A percentile compares a stretch with the other conserved stretches of the same genome.
phyloP scores from a whole-genome alignment of 352 stramenopile species.

The Plasmopara halstedii region DNA sequence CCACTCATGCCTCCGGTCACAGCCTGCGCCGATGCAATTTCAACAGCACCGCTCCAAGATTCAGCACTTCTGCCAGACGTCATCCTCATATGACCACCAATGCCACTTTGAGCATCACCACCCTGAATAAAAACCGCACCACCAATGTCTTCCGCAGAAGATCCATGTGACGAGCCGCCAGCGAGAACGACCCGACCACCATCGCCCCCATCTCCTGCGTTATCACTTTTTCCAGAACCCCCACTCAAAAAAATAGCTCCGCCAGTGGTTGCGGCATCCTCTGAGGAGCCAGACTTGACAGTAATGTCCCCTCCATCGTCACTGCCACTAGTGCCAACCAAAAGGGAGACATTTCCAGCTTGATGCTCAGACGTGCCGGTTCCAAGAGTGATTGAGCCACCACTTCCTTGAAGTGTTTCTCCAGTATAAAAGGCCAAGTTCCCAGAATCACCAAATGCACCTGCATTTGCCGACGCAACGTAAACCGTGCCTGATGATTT shows the following conservation, averaged over 20 bases:
- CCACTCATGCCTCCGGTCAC: slow-evolving; percentile 52
- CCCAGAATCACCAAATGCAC: slow-evolving; percentile 37
- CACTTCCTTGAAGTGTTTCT: slow-evolving; percentile 21
- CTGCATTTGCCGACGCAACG: slow-evolving; percentile 29
- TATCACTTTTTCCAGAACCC: slow-evolving; percentile 53
- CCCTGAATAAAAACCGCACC: slow-evolving; percentile 42
- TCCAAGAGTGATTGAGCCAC: slow-evolving; percentile 34
- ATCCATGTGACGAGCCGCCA: slow-evolving; percentile 46
- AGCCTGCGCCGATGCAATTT: slow-evolving; percentile 43
- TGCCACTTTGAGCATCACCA: slow-evolving; percentile 40
- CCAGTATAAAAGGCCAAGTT: slow-evolving; percentile 30
- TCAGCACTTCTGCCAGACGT: slow-evolving; percentile 38
- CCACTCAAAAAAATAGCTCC: slow-evolving; percentile 38
- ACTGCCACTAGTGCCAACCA: slow-evolving; percentile 32
- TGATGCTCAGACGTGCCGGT: slow-evolving; percentile 35
- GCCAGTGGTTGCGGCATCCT: slow-evolving; percentile 38
- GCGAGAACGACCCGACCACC: slow-evolving; percentile 40
- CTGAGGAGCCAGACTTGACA: slow-evolving; percentile 42
- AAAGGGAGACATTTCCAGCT: slow-evolving; percentile 32
- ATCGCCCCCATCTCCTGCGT: slow-evolving; percentile 64
- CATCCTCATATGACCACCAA: slow-evolving; percentile 40
- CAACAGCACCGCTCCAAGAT: slow-evolving; percentile 44
- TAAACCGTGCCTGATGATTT: slow-evolving; percentile 38
- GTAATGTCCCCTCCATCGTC: slow-evolving; percentile 46
- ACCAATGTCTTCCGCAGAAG: slow-evolving; percentile 44